Evolutionary conservation across 2,329 filamentous ascomycete genomes (phyloP), one percentile per base, ranked within the genome.

Genomic region (Didymella pomorum): DNA sequence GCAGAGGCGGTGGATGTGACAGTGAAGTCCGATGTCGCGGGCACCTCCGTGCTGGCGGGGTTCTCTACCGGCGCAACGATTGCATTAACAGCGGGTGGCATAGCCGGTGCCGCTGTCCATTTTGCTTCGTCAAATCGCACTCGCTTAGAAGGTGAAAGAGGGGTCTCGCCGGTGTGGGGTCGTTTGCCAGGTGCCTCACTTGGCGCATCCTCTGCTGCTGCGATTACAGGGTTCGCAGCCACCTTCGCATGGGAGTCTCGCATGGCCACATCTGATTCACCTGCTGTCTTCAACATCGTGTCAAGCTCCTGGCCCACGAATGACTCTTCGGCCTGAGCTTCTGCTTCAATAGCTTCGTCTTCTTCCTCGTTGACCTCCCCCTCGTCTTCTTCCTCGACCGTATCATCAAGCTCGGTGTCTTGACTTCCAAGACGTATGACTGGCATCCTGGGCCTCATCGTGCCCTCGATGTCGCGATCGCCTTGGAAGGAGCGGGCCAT

Each of bases 401-500:
- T 69, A 12, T 67, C 72, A 5, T 66, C 62, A n/a, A 60, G 47
- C 4, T 70, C 70, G 3, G 52, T 37, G 23, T 69, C 67, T 11
- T 68, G 64, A 2, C 37, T 45, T 14, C 69, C 68, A 25, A 69
- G 56, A 18, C 70, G 72, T 21, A 81, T 76, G 1, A 78, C 73
- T 0, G 81, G 80, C 76, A 83, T 77, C 18, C 82, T 71, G 5
- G 82, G 82, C 58, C 80, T 68, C 21, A 92, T 81, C 55, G 97
- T 75, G 10, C 90, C 84, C 76, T 97, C 93, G 1, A 95, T 86
- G 16, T 84, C 84, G 56, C 85, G 81, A 48, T 89, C 85, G 11
- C 83, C 75, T 0, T 87, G 82, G 68, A 87, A 91, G 49, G 86
- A 83, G 53, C 87, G 84, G 8, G 87, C 85, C 25, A 97, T 79